Percentiles rank a stretch among this genome's conserved stretches.
Conservation (phyloP, 2,329 filamentous ascomycete genomes). For the Truncatella angustata region DNA sequence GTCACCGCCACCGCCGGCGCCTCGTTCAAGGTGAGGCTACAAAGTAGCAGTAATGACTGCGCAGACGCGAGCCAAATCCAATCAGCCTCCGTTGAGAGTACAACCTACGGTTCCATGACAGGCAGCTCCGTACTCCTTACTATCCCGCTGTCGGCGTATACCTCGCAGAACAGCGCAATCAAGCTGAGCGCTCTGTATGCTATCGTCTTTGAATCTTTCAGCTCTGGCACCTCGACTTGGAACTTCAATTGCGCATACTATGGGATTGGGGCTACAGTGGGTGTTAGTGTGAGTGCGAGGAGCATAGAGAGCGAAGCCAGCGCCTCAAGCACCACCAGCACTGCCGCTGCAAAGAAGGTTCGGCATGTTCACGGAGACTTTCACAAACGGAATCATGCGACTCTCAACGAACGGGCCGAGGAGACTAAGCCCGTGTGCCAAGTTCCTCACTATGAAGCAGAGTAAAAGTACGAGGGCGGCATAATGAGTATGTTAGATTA, state of each 20-base stretch:
- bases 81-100: not conserved
- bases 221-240: not conserved
- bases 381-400: not conserved
- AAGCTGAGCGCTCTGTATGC: slow-evolving; percentile 2
- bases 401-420: not conserved
- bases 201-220: not conserved
- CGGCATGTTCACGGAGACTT: not conserved
- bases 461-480: not conserved
- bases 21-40: not conserved
- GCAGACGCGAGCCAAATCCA: not conserved
- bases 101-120: not conserved
- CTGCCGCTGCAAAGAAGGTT: not conserved
- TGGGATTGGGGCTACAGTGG: not conserved
- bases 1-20: not conserved
- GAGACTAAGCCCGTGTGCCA: not conserved
- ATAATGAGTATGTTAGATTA: not conserved
- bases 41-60: not conserved
- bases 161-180: slow-evolving; percentile 1
- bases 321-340: not conserved
- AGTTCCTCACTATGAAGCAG: not conserved
- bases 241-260: not conserved
- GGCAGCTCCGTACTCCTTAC: not conserved
- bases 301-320: not conserved
- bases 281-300: not conserved
- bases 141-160: not conserved